Evolutionary conservation across 352 stramenopile species (phyloP), one percentile per base, ranked within the genome.

Genomic region (Phytophthora quininea): DNA sequence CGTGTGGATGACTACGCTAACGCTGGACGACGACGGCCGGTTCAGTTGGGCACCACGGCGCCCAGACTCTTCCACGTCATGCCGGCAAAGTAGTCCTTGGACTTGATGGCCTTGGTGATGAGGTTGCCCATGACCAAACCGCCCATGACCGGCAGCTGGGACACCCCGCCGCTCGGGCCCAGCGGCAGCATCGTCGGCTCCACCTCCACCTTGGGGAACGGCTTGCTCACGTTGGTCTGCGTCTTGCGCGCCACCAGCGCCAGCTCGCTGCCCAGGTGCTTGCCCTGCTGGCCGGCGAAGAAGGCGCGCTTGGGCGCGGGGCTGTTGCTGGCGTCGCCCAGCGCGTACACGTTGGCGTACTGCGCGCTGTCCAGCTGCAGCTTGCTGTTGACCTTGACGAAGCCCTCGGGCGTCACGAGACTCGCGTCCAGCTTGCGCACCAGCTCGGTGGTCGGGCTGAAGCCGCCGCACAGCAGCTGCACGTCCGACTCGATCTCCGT

Each of bases 311-410:
- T 88, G 7, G 79, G 76, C 29, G 72, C 80, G 37, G 65, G 43
- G 57, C 80, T 77, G 71, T 83, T 87, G 58, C 52, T 80, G 7
- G 64, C 69, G 61, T 89, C 78, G 50, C 77, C 80, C n/a, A 87
- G 54, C 38, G 70, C 76, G 54, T 83, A 89, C 29, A 89, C 77
- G 62, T 86, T 77, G 4, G 66, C 35, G 62, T 77, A 89, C 60
- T 70, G 58, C 1, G 50, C 51, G 51, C 72, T 71, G 55, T 82
- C 78, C 31, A 89, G 63, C 63, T 86, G 75, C 50, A 86, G 50
- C 49, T 73, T 54, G 46, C 58, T 72, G 65, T 84, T 84, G 2
- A 86, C 78, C 51, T 80, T 80, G 64, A 86, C 64, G 46, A 69
- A 68, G 1, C 78, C 78, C n/a, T 71, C 50, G 12, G 40, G 40